phyloP scores from a whole-genome alignment of 2,329 filamentous ascomycete species.

The Arthrinium puccinioides region DNA sequence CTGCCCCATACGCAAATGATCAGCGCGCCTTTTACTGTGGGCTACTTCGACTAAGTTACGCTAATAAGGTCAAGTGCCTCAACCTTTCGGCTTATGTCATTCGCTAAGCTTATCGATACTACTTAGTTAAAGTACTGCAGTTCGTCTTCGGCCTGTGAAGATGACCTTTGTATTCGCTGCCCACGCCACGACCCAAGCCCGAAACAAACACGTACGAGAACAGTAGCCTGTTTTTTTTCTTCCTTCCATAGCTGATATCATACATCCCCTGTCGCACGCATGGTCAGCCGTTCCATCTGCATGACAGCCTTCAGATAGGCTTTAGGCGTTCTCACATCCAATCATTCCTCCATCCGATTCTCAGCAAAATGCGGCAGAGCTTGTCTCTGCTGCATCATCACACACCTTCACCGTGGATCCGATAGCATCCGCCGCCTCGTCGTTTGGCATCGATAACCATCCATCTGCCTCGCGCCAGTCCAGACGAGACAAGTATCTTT shows the following conservation, averaged over 20 bases:
- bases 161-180: no score
- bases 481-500: conserved; percentile 44
- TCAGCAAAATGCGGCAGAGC: conserved; percentile 48
- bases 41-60: no score
- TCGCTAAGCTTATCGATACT: no score
- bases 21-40: no score
- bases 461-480: conserved; percentile 28
- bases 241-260: background rate
- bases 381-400: conserved; percentile 46
- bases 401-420: conserved; percentile 49
- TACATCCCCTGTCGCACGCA: background rate
- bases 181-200: no score
- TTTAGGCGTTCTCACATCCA: background rate
- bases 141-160: no score
- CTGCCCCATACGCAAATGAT: no score
- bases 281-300: conserved; percentile 1
- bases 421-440: conserved; percentile 32
- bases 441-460: conserved; percentile 21
- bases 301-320: no score
- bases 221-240: background rate
- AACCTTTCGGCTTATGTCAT: no score
- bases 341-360: conserved; percentile 3
- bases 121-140: no score
- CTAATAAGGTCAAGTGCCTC: no score
- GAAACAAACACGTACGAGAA: background rate